These are phyloP conservation scores for Microcos paniculata DNA, from an alignment of 345 rosid species.

Conservation along the genomic window DNA sequence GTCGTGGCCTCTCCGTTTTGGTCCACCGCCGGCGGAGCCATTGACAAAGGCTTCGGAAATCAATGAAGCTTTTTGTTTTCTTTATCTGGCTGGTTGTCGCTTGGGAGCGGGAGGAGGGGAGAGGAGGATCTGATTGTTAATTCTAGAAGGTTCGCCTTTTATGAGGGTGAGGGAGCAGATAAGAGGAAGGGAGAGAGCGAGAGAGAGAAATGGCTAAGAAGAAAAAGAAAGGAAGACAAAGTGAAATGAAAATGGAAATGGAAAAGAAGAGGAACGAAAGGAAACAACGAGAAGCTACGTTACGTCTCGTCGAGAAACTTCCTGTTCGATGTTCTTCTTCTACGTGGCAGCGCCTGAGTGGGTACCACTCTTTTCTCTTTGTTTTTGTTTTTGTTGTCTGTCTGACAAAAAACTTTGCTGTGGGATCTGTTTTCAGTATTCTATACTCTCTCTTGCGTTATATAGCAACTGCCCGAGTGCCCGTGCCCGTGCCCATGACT, in stretches of 20 bases:
- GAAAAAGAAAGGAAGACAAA: background rate
- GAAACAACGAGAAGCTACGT: conserved; percentile 41
- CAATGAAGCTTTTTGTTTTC: background rate
- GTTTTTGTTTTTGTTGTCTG: conserved; percentile 10
- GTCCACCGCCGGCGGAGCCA: conserved; percentile 35
- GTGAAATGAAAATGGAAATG: too few relatives aligned
- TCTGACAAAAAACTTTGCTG: too few relatives aligned
- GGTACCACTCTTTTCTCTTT: conserved; percentile 15
- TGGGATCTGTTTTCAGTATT: too few relatives aligned
- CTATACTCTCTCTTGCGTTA: too few relatives aligned
- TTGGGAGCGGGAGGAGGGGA: background rate
- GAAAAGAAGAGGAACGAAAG: background rate
- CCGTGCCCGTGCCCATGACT: too few relatives aligned
- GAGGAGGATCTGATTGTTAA: background rate
- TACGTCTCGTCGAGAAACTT: conserved; percentile 57
- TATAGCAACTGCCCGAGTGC: too few relatives aligned
- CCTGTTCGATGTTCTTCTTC: conserved; percentile 21
- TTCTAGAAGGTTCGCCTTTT: conserved; percentile 42
- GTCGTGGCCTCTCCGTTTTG: conserved; percentile 29
- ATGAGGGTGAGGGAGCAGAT: conserved; percentile 1
- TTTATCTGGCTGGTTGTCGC: background rate
- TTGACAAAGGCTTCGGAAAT: background rate
- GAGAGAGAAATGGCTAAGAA: background rate
- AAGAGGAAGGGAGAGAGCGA: background rate
- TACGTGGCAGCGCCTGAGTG: conserved; percentile 16